Conservation (phyloP, 2,329 filamentous ascomycete genomes). For the Pseudocercospora macadamiae region DNA sequence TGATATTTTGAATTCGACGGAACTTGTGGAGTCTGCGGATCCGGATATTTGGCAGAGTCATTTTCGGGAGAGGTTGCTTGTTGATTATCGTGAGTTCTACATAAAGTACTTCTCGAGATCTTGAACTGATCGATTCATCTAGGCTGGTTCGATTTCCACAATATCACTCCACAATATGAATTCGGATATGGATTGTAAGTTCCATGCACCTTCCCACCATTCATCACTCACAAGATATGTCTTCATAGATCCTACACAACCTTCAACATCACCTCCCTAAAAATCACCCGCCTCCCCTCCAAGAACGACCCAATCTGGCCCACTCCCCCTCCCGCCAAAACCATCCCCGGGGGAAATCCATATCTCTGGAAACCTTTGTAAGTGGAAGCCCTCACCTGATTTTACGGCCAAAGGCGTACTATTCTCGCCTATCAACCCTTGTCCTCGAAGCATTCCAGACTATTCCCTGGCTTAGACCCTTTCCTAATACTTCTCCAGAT, state of each 20-base stretch:
- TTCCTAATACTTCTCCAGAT: too few species aligned
- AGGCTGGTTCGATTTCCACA: slow-evolving; percentile 49
- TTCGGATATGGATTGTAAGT: slow-evolving; percentile 32
- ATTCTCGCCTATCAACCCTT: too few species aligned
- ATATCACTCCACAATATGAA: slow-evolving; percentile 35
- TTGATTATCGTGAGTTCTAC: slow-evolving; percentile 56
- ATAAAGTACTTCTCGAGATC: background rate
- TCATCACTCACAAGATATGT: background rate
- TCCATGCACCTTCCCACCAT: background rate
- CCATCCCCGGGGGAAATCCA: slow-evolving; percentile 62
- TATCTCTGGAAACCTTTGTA: slow-evolving; percentile 63
- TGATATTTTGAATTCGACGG: slow-evolving; percentile 42
- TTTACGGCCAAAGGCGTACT: too few species aligned
- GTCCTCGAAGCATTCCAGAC: too few species aligned
- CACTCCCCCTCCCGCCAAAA: slow-evolving; percentile 56
- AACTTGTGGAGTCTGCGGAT: slow-evolving; percentile 37
- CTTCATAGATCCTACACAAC: slow-evolving; percentile 36
- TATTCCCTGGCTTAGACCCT: too few species aligned
- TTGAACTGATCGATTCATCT: background rate
- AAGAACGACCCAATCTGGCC: slow-evolving; percentile 50
- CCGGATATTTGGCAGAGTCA: slow-evolving; percentile 51
- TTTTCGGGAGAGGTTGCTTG: slow-evolving; percentile 56
- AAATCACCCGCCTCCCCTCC: slow-evolving; percentile 13
- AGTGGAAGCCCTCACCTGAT: too few species aligned
- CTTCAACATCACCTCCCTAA: slow-evolving; percentile 26